Evolutionary conservation across 2,329 filamentous ascomycete genomes (phyloP), one percentile per base, ranked within the genome.

Genomic region (Pestalotiopsis sp.): DNA sequence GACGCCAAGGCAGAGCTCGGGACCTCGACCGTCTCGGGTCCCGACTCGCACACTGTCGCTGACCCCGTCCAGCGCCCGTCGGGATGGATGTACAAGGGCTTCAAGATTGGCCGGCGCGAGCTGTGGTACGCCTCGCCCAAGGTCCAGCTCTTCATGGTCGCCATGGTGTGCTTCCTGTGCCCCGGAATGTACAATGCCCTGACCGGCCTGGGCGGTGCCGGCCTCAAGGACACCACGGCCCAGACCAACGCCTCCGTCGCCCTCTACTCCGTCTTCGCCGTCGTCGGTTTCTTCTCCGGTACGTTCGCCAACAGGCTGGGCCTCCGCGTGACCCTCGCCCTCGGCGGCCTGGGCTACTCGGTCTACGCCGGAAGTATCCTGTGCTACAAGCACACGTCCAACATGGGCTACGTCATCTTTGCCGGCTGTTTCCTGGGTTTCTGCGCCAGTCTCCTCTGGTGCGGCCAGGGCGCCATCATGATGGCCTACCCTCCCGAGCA

Each of bases 401-500:
- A 92, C 77, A 81, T 86, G 69, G 91, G 90, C 70, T 95, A 93
- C 81, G 89, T 91, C 77, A 88, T 92, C 74, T 94, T 95, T 74
- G 89, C 93, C 5, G 93, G 93, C 73, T 91, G 90, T 17, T 86
- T 93, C 70, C 88, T 95, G 61, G 93, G 93, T 80, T 82, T 93
- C 68, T 95, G 92, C 77, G 93, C 93, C 61, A 93, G 92, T 77
- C 85, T 95, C 52, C 85, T 96, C 49, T 96, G 93, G 93, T 91
- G 91, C 41, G 93, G 92, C 1, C 93, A 95, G 81, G 93, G 93
- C 69, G 90, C 92, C 69, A 93, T 95, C 76, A 95, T 95, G 91
- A 95, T 97, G 89, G 90, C 92, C 56, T 97, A 97, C 79, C 94
- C 94, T 1, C 85, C 88, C 23, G 95, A 97, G 81, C 80, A 88